These are phyloP conservation scores for Pecoramyces ruminantium DNA, from an alignment of 192 early-diverging fungal genomes.

Conservation along the genomic window DNA sequence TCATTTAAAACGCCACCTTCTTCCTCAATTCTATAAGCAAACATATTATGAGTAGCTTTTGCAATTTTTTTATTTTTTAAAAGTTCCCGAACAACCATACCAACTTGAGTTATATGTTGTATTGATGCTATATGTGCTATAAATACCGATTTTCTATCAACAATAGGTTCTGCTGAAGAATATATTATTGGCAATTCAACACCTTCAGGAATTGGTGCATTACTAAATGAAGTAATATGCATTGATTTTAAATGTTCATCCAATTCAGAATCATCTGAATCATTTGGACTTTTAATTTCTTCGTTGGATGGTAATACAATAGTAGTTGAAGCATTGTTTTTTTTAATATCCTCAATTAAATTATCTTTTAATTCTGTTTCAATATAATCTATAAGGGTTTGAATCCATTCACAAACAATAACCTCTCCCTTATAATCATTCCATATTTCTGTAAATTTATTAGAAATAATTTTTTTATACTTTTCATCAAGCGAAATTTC, in stretches of 20 bases:
- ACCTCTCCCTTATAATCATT: not conserved
- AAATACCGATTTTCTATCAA: not conserved
- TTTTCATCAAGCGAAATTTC: not conserved
- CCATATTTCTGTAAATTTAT: not conserved
- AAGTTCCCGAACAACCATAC: not conserved
- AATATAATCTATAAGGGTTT: not conserved
- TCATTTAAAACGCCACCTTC: not conserved
- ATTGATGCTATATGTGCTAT: not conserved
- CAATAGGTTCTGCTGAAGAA: not conserved
- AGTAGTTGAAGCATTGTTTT: not conserved
- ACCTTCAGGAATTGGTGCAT: not conserved
- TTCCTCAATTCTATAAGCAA: not conserved
- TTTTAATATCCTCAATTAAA: not conserved
- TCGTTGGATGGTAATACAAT: not conserved
- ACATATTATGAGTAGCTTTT: not conserved
- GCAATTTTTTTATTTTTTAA: not conserved
- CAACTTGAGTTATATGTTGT: not conserved
- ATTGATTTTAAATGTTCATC: not conserved
- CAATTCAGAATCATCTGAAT: not conserved
- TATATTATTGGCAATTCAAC: not conserved
- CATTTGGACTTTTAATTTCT: not conserved
- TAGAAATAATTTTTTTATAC: not conserved
- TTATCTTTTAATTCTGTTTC: not conserved
- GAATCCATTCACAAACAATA: not conserved
- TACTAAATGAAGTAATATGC: not conserved